Base-by-base conservation (phyloP, 2,329 filamentous ascomycete genomes). In the Alternaria ethzedia region DNA sequence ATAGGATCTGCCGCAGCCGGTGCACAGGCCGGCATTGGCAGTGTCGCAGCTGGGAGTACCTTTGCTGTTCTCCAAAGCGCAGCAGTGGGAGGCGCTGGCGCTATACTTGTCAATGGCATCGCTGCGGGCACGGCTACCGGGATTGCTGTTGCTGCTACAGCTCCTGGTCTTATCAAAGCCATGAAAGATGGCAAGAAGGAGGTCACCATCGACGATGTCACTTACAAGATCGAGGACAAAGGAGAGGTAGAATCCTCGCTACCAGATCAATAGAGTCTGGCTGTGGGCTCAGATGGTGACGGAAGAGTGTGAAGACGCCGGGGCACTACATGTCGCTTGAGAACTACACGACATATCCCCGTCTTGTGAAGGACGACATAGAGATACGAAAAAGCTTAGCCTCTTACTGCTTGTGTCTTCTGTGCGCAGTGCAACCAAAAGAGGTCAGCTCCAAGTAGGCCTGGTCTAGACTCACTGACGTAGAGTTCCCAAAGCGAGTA, bases 61-160 rank as follows among this genome's bases (percentile, higher is more conserved):
- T 73, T 73, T 51, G 64, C 70, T 0, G 32, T 68, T 21, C 56
- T 72, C 6, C 69, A 72, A 44, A 72, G 70, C 50, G 70, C 72
- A 17, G 67, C 52, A 23, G 61, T 63, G n/a, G 70, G 68, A 3
- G 70, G 70, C 5, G 47, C 46, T 12, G 64, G 66, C 2, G 44
- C 57, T 17, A 47, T 28, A 10, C n/a, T 67, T 28, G 64, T 72
- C 10, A 66, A 67, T 56, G 49, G 43, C 7, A 17, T 71, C 51
- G 68, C 62, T n/a, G 67, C 57, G 8, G 47, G 46, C 17, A 51
- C 46, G 2, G 32, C 17, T 9, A 54, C 61, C 5, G 64, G 23
- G 8, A n/a, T 32, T n/a, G 61, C 64, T 55, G 17, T 62, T 21
- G 66, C 44, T 59, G 64, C 58, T 7, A 57, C 60, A 6, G 20